phyloP scores from a whole-genome alignment of 2,329 filamentous ascomycete genomes.

The Botrytis porri region DNA sequence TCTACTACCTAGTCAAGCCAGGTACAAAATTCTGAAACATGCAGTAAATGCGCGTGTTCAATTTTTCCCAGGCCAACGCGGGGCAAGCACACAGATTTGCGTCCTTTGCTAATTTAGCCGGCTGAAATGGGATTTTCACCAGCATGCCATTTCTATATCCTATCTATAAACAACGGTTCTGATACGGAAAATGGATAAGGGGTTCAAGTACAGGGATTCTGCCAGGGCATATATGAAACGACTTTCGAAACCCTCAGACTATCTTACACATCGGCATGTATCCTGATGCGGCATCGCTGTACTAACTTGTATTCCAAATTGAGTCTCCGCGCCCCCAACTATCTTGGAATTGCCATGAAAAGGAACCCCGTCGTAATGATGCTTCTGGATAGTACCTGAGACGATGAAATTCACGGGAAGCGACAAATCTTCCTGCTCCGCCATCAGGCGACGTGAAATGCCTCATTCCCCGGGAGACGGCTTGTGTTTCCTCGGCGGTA shows the following conservation, averaged over 20 bases:
- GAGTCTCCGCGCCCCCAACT: background rate
- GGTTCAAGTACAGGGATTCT: background rate
- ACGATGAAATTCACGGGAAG: background rate
- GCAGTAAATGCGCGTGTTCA: background rate
- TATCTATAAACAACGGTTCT: constrained; percentile 5
- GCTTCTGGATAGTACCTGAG: constrained; percentile 1
- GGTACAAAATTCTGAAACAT: background rate
- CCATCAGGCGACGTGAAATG: background rate
- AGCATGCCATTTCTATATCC: background rate
- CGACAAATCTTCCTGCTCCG: background rate
- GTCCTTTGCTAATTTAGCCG: background rate
- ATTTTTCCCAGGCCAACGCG: background rate
- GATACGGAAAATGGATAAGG: background rate
- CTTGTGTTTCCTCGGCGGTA: background rate
- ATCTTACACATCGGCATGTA: background rate
- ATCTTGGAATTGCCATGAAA: background rate
- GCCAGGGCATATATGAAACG: background rate
- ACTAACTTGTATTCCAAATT: background rate
- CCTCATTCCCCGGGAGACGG: background rate
- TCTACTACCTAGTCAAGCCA: background rate
- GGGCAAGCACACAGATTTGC: background rate
- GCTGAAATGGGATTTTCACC: background rate
- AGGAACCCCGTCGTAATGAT: background rate
- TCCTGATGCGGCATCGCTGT: background rate
- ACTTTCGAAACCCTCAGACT: constrained; percentile 3